These are phyloP conservation scores for Fusarium sp. DNA, from an alignment of 2,329 filamentous ascomycete species.

Conservation along the genomic window DNA sequence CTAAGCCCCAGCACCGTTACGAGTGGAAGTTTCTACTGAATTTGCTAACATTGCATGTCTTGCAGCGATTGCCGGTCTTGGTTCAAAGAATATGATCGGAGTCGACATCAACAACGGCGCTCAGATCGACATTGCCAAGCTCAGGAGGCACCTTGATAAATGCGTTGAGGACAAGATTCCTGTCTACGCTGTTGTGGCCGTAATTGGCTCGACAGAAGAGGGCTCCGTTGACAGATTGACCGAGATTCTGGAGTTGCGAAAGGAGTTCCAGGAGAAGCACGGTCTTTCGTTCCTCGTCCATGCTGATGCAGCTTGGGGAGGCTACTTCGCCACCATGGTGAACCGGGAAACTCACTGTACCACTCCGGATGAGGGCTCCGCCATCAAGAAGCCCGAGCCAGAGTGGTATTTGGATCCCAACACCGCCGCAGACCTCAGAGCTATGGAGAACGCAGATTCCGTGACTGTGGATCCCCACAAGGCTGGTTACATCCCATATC, in stretches of 20 bases:
- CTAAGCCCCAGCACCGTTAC: not conserved
- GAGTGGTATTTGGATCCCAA: conserved; percentile 50
- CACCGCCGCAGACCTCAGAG: conserved; percentile 55
- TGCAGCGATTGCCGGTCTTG: conserved; percentile 58
- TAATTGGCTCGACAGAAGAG: conserved; percentile 62
- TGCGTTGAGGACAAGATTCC: conserved; percentile 47
- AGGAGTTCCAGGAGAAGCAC: conserved; percentile 52
- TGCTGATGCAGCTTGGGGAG: conserved; percentile 63
- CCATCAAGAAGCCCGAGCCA: conserved; percentile 45
- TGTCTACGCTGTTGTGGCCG: conserved; percentile 58
- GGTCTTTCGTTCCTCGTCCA: conserved; percentile 61
- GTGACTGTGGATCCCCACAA: conserved; percentile 64
- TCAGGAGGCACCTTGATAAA: conserved; percentile 49
- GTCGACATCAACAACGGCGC: conserved; percentile 56
- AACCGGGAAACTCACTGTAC: conserved; percentile 45
- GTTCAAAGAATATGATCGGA: conserved; percentile 56
- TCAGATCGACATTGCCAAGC: conserved; percentile 50
- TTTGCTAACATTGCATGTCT: not conserved
- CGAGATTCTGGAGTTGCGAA: conserved; percentile 54
- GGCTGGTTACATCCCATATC: conserved; percentile 60
- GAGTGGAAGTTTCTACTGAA: not conserved
- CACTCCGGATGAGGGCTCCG: not conserved
- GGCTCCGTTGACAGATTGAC: conserved; percentile 58
- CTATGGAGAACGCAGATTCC: conserved; percentile 55
- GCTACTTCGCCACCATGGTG: conserved; percentile 62